These are phyloP conservation scores for Sequoiadendron giganteum DNA, from an alignment of 75 land plant species.

Conservation along the genomic window DNA sequence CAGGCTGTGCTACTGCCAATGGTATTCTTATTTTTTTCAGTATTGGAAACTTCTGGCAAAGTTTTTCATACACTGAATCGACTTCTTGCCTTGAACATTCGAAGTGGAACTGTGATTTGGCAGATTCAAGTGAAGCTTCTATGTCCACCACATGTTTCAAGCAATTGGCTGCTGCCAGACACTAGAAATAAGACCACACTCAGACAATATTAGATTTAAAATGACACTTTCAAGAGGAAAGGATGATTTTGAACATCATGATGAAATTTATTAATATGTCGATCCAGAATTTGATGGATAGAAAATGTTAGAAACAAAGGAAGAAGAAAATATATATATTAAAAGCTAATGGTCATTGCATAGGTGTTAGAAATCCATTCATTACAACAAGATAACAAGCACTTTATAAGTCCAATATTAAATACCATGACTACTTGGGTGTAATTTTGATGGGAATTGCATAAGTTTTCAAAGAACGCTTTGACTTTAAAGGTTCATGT, in stretches of 20 bases:
- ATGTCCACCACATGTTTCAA: conserved; percentile 39
- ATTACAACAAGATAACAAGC: neutral
- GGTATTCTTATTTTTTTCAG: neutral
- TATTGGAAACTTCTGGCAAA: conserved; percentile 5
- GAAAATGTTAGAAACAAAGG: neutral
- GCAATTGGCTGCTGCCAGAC: conserved; percentile 69
- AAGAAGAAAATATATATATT: neutral
- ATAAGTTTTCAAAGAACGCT: neutral
- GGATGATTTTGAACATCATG: neutral
- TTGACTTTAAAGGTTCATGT: neutral
- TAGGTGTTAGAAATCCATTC: neutral
- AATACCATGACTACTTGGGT: too few relatives aligned
- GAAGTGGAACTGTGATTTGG: conserved; percentile 37
- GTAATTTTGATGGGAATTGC: neutral
- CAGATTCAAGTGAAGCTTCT: conserved; percentile 39
- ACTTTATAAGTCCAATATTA: neutral
- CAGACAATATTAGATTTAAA: neutral
- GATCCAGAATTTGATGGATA: neutral
- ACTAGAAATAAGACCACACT: conserved; percentile 34
- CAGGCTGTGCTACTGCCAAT: conserved; percentile 1
- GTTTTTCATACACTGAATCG: conserved; percentile 26
- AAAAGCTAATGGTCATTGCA: neutral
- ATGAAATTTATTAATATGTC: neutral
- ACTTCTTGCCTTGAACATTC: conserved; percentile 42
- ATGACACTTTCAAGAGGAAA: neutral